Percentiles rank a stretch among this genome's conserved stretches.
These are phyloP conservation scores for Aspergillus fumigatus DNA, from an alignment of 2,329 filamentous ascomycete species.

Conservation along the genomic window DNA sequence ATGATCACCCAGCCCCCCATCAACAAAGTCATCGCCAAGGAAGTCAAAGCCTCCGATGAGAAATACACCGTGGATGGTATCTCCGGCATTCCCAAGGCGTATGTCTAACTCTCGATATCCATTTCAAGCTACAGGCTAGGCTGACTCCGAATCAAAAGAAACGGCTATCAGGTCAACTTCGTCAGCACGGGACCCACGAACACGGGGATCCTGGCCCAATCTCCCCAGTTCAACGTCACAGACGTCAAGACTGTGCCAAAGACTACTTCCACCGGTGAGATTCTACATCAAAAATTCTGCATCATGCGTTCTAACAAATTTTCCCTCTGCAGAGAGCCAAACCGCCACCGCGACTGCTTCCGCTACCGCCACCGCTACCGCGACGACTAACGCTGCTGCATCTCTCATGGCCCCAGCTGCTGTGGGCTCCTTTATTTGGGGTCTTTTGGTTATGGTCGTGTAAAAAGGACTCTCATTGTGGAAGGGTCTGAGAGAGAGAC, in stretches of 20 bases:
- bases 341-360: neutral
- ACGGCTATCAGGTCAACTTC: constrained; percentile 40
- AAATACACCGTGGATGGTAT: constrained; percentile 33
- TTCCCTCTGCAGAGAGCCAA: constrained; percentile 1
- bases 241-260: constrained; percentile 22
- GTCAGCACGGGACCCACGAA: constrained; percentile 29
- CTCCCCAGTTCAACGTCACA: constrained; percentile 23
- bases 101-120: neutral
- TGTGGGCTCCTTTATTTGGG: constrained; percentile 25
- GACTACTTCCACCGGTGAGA: constrained; percentile 15
- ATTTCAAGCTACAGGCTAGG: constrained; percentile 1
- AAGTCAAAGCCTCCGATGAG: constrained; percentile 33
- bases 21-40: constrained; percentile 28
- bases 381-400: constrained; percentile 23
- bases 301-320: constrained; percentile 9
- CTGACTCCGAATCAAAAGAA: constrained; percentile 13
- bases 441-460: constrained; percentile 23
- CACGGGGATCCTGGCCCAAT: constrained; percentile 41
- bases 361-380: constrained; percentile 20
- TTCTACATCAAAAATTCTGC: constrained; percentile 5
- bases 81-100: constrained; percentile 21
- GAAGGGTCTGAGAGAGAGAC: neutral
- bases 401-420: constrained; percentile 21
- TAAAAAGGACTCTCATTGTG: constrained; percentile 6
- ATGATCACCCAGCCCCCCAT: constrained; percentile 32